Base-by-base conservation (phyloP, 768 basidiomycete species). In the Amylocystis lapponica region DNA sequence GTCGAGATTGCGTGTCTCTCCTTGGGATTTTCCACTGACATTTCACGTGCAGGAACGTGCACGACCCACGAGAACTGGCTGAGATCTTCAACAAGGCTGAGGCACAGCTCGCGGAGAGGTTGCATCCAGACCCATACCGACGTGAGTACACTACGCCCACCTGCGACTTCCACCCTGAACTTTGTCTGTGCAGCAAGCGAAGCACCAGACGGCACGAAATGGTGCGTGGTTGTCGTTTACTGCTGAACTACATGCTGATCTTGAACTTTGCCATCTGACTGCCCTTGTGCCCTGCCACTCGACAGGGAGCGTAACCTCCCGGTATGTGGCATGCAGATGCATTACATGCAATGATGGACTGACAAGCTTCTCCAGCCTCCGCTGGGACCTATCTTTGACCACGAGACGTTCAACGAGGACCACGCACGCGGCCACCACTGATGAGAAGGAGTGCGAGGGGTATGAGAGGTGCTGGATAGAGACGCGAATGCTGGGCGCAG, bases 141-240 rank as follows among this genome's bases (percentile, higher is more conserved):
- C 66, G 94, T 97, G 64, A 68, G 92, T 81, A 20, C 17, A 30
- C n/a, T 14, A 5, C 2, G 12, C 22, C 8, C n/a, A 17, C 26
- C 10, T 21, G 17, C 29, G 12, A 19, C 30, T 29, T 43, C 10
- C 36, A 39, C 39, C 25, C 25, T 30, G 19, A 49, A 29, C 47
- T 27, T 33, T 22, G 34, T 8, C 16, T 38, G 32, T 51, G 30
- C 48, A 97, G 94, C 84, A 46, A 76, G 93, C 36, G 57, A 75
- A 30, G 86, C 81, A 62, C 90, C 91, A 36, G 91, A 86, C 45
- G 94, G 94, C 46, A 92, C 91, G n/a, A 96, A 95, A 68, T 97
- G 93, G 93, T 94, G 57, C 54, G 83, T 76, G 13, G 33, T 14
- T 37, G 16, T 19, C n/a, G 33, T 0, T 27, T 16, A 5, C n/a